Conservation (phyloP, 2,329 filamentous ascomycete genomes). For the Diaporthe ilicicola region DNA sequence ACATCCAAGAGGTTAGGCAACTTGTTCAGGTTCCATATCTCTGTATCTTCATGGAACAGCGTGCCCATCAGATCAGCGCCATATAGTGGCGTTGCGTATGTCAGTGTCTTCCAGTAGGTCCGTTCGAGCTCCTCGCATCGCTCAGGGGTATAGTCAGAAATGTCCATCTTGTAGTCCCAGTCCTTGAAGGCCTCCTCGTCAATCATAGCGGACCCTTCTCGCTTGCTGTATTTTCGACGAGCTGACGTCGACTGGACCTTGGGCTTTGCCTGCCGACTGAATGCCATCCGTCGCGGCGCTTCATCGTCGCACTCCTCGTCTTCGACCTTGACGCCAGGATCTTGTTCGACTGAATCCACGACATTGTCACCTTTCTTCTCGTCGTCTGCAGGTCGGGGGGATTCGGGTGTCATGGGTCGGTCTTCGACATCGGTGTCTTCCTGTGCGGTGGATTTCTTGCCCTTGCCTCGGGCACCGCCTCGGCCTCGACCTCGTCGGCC, state of each 20-base stretch:
- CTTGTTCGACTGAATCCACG: constrained; percentile 60
- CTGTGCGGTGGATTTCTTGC: constrained; percentile 48
- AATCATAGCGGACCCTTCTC: constrained; percentile 79
- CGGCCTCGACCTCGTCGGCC: constrained; percentile 39
- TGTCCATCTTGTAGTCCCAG: constrained; percentile 89
- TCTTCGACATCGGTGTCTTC: constrained; percentile 54
- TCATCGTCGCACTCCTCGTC: constrained; percentile 56
- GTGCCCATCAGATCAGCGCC: constrained; percentile 97
- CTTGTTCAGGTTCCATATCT: constrained; percentile 93
- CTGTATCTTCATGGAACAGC: constrained; percentile 86
- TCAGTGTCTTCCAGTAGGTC: constrained; percentile 96
- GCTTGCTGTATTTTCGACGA: constrained; percentile 84
- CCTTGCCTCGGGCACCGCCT: constrained; percentile 51
- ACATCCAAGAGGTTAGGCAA: constrained; percentile 93
- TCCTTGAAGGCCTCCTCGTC: constrained; percentile 91
- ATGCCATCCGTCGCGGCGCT: constrained; percentile 59
- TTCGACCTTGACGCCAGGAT: constrained; percentile 51
- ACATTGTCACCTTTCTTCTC: constrained; percentile 41
- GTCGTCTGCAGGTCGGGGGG: constrained; percentile 52
- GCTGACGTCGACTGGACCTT: constrained; percentile 82
- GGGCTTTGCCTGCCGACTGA: constrained; percentile 59
- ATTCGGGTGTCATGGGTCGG: constrained; percentile 67
- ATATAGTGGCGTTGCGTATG: constrained; percentile 93
- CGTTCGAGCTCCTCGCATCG: constrained; percentile 94
- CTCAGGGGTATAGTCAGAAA: constrained; percentile 89